Conservation (phyloP, 371 early-diverging fungal genomes). For the Capillidium rhysosporum region DNA sequence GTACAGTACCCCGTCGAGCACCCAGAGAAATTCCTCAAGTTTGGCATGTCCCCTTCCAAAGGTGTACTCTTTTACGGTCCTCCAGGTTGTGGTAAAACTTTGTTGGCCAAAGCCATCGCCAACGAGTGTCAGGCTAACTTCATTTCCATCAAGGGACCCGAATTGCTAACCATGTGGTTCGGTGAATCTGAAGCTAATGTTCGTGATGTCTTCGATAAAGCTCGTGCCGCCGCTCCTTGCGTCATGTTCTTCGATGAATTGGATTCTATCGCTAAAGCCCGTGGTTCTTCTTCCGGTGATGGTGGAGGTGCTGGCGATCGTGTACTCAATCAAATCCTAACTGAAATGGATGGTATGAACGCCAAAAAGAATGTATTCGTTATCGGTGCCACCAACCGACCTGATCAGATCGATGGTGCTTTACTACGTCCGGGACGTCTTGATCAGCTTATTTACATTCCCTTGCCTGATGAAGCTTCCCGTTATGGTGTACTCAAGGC, state of each 20-base stretch:
- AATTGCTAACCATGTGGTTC: conserved; percentile 99
- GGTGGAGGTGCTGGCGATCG: conserved; percentile 96
- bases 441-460: conserved; percentile 98
- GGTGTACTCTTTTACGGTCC: conserved; percentile 99
- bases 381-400: conserved; percentile 99
- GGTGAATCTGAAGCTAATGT: conserved; percentile 99
- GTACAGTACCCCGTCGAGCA: conserved; percentile 99
- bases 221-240: conserved; percentile 98
- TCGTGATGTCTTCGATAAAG: conserved; percentile 99
- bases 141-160: conserved; percentile 99
- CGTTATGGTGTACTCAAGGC: conserved; percentile 82
- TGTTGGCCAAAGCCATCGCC: conserved; percentile 99
- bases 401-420: conserved; percentile 93
- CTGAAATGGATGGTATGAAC: conserved; percentile 99
- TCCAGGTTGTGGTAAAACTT: conserved; percentile 99
- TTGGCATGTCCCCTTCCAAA: conserved; percentile 98
- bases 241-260: conserved; percentile 99
- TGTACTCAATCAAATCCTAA: conserved; percentile 98
- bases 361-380: conserved; percentile 99
- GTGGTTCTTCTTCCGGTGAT: conserved; percentile 74
- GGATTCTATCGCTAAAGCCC: conserved; percentile 98
- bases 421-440: conserved; percentile 97
- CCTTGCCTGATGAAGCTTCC: conserved; percentile 89
- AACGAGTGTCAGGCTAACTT: conserved; percentile 99
- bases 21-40: conserved; percentile 99